phyloP scores from a whole-genome alignment of 1,284 basidiomycete species.

The Kwoniella shivajii region DNA sequence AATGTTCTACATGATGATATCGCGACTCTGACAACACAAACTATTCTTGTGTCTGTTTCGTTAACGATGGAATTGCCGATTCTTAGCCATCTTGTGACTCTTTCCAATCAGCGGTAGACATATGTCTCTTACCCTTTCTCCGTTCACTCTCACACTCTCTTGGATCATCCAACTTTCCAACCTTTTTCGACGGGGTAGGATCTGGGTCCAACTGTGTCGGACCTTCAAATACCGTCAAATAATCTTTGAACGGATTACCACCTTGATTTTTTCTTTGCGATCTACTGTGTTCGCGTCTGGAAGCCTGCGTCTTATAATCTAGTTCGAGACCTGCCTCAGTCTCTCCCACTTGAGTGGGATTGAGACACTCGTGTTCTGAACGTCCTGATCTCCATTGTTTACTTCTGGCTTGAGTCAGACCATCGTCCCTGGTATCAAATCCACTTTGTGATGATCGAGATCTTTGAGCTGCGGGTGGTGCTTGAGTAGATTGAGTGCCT shows the following conservation, averaged over 20 bases:
- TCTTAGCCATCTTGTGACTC: neutral
- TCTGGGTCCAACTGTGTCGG: neutral
- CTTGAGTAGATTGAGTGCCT: neutral
- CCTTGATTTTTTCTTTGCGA: neutral
- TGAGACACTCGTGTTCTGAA: too few species aligned
- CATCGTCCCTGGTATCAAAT: too few species aligned
- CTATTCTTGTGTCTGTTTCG: too few species aligned
- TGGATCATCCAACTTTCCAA: too few species aligned
- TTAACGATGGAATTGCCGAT: too few species aligned
- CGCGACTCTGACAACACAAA: too few species aligned
- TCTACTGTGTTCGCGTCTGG: neutral
- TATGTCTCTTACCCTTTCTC: neutral
- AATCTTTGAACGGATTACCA: constrained; percentile 9
- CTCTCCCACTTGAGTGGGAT: too few species aligned
- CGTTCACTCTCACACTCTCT: neutral
- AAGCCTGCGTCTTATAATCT: neutral
- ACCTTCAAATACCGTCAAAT: constrained; percentile 1
- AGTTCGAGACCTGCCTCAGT: too few species aligned
- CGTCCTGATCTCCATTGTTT: too few species aligned
- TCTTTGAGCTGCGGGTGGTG: neutral
- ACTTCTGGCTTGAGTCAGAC: too few species aligned
- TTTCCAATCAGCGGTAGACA: neutral
- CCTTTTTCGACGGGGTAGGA: too few species aligned
- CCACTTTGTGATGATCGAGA: neutral
- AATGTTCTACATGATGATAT: too few species aligned